A percentile compares a stretch with the other conserved stretches of the same genome.
Conservation (phyloP, 2,329 filamentous ascomycete genomes). For the Onygena corvina region DNA sequence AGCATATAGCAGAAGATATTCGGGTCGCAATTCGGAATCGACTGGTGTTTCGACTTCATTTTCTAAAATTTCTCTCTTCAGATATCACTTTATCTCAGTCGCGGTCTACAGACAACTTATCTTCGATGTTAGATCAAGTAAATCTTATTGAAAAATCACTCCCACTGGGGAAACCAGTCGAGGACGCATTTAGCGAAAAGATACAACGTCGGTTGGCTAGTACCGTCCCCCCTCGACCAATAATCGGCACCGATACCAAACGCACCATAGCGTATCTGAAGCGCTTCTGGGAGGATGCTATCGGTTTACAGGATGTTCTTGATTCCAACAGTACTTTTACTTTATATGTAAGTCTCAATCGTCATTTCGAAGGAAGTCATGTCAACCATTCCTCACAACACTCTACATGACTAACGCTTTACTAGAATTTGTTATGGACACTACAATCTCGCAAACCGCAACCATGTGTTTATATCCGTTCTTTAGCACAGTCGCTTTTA, state of each 20-base stretch:
- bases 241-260: conserved; percentile 63
- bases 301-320: conserved; percentile 55
- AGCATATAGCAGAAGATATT: conserved; percentile 26
- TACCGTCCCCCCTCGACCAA: conserved; percentile 82
- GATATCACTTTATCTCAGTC: conserved; percentile 24
- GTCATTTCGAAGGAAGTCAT: neutral
- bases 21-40: conserved; percentile 51
- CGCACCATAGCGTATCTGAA: conserved; percentile 59
- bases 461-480: conserved; percentile 71
- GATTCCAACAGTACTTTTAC: conserved; percentile 57
- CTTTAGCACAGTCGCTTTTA: conserved; percentile 63
- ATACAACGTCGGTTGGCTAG: conserved; percentile 85
- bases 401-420: conserved; percentile 8
- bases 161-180: conserved; percentile 50
- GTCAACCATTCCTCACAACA: neutral
- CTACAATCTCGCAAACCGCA: conserved; percentile 57
- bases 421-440: conserved; percentile 10
- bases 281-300: conserved; percentile 59
- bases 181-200: conserved; percentile 77
- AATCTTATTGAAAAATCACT: conserved; percentile 49
- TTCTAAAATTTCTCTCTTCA: conserved; percentile 32
- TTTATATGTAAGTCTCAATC: conserved; percentile 46
- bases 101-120: conserved; percentile 22
- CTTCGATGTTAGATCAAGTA: conserved; percentile 35
- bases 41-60: conserved; percentile 51